Evolutionary conservation across 345 rosid species (phyloP).

Genomic region (Chamaenerion angustifolium): DNA sequence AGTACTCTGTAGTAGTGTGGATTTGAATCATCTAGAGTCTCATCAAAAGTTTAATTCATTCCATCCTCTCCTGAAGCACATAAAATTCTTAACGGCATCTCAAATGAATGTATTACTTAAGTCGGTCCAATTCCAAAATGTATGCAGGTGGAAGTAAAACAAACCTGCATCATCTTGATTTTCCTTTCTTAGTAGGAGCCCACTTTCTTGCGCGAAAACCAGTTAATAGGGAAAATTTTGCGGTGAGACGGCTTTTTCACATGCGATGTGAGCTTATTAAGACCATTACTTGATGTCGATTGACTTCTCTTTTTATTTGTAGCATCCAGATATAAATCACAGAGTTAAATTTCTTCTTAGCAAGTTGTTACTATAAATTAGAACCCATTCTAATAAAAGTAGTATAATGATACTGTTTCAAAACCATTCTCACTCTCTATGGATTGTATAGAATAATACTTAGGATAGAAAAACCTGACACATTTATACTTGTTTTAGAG

Average conservation of each 20-base stretch:
- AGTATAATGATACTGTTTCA: too few species aligned
- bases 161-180: constrained; percentile 83
- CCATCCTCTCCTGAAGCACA: constrained; percentile 67
- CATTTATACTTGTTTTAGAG: too few species aligned
- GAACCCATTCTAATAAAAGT: too few species aligned
- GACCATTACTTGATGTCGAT: constrained; percentile 20
- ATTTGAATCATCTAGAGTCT: constrained; percentile 75
- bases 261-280: constrained; percentile 47
- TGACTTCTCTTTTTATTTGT: constrained; percentile 53
- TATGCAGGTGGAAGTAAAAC: neutral
- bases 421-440: too few species aligned
- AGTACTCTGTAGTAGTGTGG: constrained; percentile 80
- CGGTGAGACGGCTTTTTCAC: constrained; percentile 77
- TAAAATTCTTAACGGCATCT: neutral
- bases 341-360: too few species aligned
- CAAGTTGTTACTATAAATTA: too few species aligned
- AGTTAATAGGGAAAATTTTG: constrained; percentile 62
- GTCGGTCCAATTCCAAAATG: neutral
- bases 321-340: constrained; percentile 1
- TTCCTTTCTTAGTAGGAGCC: constrained; percentile 78
- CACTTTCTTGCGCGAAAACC: constrained; percentile 75
- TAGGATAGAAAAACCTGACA: too few species aligned
- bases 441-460: too few species aligned
- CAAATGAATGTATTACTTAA: neutral
- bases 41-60: constrained; percentile 81